Evolutionary conservation across 345 rosid species (phyloP).

Genomic region (Gossypium stocksii): DNA sequence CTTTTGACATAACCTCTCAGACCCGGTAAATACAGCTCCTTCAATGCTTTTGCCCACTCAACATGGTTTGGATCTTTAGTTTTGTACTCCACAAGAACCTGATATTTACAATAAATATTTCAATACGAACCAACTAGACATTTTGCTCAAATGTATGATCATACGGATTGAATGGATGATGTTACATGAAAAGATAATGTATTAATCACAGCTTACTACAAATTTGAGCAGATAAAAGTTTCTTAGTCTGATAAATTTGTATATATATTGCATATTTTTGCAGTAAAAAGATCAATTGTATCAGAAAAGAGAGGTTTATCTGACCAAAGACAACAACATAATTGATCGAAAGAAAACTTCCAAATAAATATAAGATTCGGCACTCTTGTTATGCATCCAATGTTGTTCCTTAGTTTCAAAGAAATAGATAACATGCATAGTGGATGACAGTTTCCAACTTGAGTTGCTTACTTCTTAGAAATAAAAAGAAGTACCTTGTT

Average conservation of each 20-base stretch:
- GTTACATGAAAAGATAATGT: not conserved
- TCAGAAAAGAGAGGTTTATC: not conserved
- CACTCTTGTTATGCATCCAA: not conserved
- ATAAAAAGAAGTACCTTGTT: slow-evolving; percentile 61
- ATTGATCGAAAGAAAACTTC: not conserved
- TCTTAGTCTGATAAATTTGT: not conserved
- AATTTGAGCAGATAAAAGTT: not conserved
- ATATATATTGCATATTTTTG: not conserved
- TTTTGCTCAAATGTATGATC: not conserved
- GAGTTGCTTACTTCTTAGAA: slow-evolving; percentile 1
- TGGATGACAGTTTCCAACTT: not conserved
- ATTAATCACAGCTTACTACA: not conserved
- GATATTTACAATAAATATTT: slow-evolving; percentile 17
- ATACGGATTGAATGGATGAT: not conserved
- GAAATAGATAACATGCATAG: not conserved
- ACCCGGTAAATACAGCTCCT: slow-evolving; percentile 90
- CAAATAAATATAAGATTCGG: not conserved
- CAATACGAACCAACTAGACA: slow-evolving; percentile 9
- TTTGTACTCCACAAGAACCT: slow-evolving; percentile 88
- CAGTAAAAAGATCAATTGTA: not conserved
- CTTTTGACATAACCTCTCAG: slow-evolving; percentile 85
- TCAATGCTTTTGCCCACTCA: slow-evolving; percentile 96
- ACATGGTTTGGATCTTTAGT: slow-evolving; percentile 82
- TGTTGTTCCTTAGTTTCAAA: not conserved
- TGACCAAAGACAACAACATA: not conserved